A percentile compares a stretch with the other conserved stretches of the same genome.
Evolutionary conservation across 176 grass and related monocot species (phyloP).

Genomic region (Juncus inflexus): DNA sequence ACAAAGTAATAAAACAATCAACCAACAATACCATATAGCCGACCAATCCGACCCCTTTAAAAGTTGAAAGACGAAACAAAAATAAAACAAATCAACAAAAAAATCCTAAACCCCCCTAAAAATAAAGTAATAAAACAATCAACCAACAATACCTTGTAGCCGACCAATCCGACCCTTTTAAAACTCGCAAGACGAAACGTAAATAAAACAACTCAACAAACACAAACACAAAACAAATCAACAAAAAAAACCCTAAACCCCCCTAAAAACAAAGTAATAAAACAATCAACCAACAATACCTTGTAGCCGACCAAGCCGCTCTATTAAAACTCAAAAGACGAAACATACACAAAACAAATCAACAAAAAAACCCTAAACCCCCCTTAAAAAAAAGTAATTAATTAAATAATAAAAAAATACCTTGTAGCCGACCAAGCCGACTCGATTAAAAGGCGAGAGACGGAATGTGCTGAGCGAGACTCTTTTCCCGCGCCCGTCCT

Average conservation of each 20-base stretch:
- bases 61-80: too few relatives aligned
- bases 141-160: slow-evolving; percentile 65
- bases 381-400: neutral
- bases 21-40: too few relatives aligned
- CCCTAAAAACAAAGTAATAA: too few relatives aligned
- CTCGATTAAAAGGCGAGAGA: slow-evolving; percentile 49
- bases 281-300: too few relatives aligned
- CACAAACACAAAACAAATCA: too few relatives aligned
- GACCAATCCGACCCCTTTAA: too few relatives aligned
- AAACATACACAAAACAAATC: neutral
- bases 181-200: slow-evolving; percentile 54
- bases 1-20: too few relatives aligned
- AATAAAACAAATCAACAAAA: neutral
- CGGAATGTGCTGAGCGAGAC: slow-evolving; percentile 66
- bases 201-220: slow-evolving; percentile 3
- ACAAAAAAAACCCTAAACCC: neutral
- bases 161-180: slow-evolving; percentile 51
- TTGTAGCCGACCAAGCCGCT: too few relatives aligned
- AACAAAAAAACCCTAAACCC: neutral
- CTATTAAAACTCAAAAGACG: too few relatives aligned
- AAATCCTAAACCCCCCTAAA: neutral
- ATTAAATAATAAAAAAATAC: slow-evolving; percentile 29
- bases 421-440: slow-evolving; percentile 74
- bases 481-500: slow-evolving; percentile 83
- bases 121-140: neutral